Percentiles rank a stretch among this genome's conserved stretches.
Conservation (phyloP, 441 rosid species). For the Euphorbia schlechtendalii region DNA sequence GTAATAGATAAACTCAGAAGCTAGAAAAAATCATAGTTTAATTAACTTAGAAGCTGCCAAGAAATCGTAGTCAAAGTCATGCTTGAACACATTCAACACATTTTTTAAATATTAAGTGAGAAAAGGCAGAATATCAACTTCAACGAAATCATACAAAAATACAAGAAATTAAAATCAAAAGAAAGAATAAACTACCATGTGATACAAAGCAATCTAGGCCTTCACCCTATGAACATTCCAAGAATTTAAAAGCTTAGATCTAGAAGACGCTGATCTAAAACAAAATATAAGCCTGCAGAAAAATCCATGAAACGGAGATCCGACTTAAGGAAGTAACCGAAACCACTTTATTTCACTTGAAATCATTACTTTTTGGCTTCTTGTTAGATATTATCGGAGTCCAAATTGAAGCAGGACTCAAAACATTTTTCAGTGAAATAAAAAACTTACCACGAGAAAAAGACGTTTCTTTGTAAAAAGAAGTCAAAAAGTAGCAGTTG, state of each 20-base stretch:
- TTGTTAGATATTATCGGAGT: neutral
- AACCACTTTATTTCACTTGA: neutral
- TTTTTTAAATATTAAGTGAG: neutral
- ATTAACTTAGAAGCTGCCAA: conserved; percentile 7
- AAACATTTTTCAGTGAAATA: no score
- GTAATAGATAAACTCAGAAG: conserved; percentile 3
- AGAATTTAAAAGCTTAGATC: conserved; percentile 17
- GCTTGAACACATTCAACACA: neutral
- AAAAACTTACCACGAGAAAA: no score
- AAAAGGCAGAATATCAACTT: neutral
- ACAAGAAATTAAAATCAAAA: neutral
- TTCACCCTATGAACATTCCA: neutral
- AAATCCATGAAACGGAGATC: conserved; percentile 14
- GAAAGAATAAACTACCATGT: neutral
- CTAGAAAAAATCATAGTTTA: neutral
- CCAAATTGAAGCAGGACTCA: neutral
- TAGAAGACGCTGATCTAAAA: neutral
- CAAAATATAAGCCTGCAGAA: conserved; percentile 5
- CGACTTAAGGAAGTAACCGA: neutral
- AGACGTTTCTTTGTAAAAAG: conserved; percentile 5
- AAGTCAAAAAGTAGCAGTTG: conserved; percentile 8
- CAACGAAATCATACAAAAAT: neutral
- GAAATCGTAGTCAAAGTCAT: neutral
- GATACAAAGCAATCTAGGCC: neutral
- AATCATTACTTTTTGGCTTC: neutral